phyloP scores from a whole-genome alignment of 306 rosid genomes.

The Chamaecrista fasciculata region DNA sequence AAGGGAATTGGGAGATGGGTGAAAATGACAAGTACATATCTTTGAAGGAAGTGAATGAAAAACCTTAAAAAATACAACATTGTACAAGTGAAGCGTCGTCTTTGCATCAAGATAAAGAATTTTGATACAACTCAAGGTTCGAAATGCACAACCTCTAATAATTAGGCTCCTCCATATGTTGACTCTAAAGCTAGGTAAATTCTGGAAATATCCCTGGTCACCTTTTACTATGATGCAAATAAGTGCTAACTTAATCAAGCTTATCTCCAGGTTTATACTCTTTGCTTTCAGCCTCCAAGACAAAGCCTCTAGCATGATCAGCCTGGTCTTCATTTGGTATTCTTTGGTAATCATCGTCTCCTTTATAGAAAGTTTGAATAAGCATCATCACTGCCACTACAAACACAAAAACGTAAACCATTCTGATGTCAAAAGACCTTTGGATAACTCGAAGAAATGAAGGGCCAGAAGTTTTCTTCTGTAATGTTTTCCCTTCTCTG shows the following conservation, averaged over 20 bases:
- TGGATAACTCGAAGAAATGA: slow-evolving; percentile 43
- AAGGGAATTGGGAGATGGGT: too few relatives aligned
- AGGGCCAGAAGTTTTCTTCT: slow-evolving; percentile 50
- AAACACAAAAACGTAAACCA: slow-evolving; percentile 64
- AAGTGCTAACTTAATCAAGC: slow-evolving; percentile 55
- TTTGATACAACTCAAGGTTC: background rate
- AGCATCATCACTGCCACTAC: slow-evolving; percentile 55
- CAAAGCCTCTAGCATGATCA: slow-evolving; percentile 42
- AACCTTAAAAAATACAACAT: too few relatives aligned
- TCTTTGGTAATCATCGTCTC: slow-evolving; percentile 46
- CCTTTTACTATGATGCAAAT: slow-evolving; percentile 11
- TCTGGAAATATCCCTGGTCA: slow-evolving; percentile 17
- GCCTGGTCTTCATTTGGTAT: slow-evolving; percentile 44
- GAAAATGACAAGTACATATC: too few relatives aligned
- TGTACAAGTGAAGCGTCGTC: too few relatives aligned
- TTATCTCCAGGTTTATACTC: slow-evolving; percentile 69
- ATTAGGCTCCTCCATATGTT: background rate
- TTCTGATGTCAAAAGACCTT: slow-evolving; percentile 56
- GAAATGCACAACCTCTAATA: background rate
- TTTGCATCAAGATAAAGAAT: background rate
- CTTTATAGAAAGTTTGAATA: slow-evolving; percentile 46
- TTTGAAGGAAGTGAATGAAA: too few relatives aligned
- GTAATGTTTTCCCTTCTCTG: slow-evolving; percentile 67
- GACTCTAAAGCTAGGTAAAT: slow-evolving; percentile 27
- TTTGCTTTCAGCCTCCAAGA: slow-evolving; percentile 44